These are phyloP conservation scores for Albugo candida DNA, from an alignment of 352 stramenopile species.

Conservation along the genomic window DNA sequence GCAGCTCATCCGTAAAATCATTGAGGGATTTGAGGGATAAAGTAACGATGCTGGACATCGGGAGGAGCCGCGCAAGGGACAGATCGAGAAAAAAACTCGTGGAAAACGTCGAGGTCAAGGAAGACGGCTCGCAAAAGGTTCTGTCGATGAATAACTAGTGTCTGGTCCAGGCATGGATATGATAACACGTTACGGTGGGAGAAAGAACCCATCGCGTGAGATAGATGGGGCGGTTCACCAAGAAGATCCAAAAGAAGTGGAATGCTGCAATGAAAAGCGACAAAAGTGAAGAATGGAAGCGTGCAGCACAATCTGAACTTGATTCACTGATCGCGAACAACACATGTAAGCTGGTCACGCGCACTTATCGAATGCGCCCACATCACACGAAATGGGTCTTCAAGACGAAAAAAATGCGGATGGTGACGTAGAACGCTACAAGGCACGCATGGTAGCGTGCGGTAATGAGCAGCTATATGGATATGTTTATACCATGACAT, in stretches of 20 bases:
- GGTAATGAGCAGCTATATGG: too few relatives aligned
- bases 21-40: too few relatives aligned
- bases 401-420: conserved; percentile 1
- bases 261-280: not conserved
- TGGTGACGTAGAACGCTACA: too few relatives aligned
- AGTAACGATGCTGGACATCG: not conserved
- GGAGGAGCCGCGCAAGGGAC: not conserved
- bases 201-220: too few relatives aligned
- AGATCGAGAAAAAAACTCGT: not conserved
- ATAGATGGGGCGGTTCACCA: not conserved
- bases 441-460: too few relatives aligned
- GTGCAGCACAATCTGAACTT: not conserved
- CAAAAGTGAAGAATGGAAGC: not conserved
- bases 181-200: too few relatives aligned
- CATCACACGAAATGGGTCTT: conserved; percentile 5
- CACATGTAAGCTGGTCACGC: not conserved
- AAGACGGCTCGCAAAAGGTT: not conserved
- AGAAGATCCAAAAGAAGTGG: not conserved
- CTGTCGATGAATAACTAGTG: too few relatives aligned
- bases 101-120: not conserved
- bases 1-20: not conserved
- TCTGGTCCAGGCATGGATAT: too few relatives aligned
- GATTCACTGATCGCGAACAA: not conserved
- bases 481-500: too few relatives aligned
- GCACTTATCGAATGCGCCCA: not conserved